Percentiles rank a stretch among this genome's conserved stretches.
phyloP scores from a whole-genome alignment of 2,329 filamentous ascomycete species.

The Neofusicoccum kwambonambiense region DNA sequence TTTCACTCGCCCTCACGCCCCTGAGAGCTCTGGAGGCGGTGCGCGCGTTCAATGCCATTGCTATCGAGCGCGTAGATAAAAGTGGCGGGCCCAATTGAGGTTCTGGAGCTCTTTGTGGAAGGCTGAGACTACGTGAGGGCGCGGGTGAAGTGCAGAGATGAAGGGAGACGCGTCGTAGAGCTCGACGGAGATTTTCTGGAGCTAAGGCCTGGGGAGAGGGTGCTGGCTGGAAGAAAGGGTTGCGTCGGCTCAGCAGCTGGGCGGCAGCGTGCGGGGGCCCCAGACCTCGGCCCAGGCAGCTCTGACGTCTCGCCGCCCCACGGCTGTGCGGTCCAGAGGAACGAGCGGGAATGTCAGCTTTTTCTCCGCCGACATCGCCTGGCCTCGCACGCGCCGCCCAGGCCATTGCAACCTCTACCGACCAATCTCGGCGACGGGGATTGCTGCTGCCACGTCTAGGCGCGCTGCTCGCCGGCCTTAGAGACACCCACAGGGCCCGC shows the following conservation, averaged over 20 bases:
- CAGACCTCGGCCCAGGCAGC: conserved; percentile 14
- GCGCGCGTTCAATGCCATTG: conserved; percentile 66
- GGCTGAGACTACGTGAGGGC: not conserved
- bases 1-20: conserved; percentile 59
- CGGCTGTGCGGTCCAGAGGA: conserved; percentile 1
- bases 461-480: not conserved
- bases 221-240: not conserved
- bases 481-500: not conserved
- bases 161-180: not conserved
- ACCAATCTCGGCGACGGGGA: not conserved
- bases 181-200: not conserved
- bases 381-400: not conserved
- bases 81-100: not conserved
- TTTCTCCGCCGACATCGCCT: not conserved
- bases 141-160: not conserved
- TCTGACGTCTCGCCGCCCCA: conserved; percentile 6
- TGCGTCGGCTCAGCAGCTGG: conserved; percentile 23
- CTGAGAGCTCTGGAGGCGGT: conserved; percentile 62
- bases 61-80: not conserved
- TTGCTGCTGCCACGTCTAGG: not conserved
- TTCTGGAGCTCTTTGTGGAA: not conserved
- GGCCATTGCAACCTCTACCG: not conserved
- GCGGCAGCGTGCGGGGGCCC: conserved; percentile 19
- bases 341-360: not conserved
- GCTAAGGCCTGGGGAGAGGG: not conserved